Percentiles rank a stretch among this genome's conserved stretches.
phyloP scores from a whole-genome alignment of 805 yeast genomes.

The Ogataea thermomethanolica region DNA sequence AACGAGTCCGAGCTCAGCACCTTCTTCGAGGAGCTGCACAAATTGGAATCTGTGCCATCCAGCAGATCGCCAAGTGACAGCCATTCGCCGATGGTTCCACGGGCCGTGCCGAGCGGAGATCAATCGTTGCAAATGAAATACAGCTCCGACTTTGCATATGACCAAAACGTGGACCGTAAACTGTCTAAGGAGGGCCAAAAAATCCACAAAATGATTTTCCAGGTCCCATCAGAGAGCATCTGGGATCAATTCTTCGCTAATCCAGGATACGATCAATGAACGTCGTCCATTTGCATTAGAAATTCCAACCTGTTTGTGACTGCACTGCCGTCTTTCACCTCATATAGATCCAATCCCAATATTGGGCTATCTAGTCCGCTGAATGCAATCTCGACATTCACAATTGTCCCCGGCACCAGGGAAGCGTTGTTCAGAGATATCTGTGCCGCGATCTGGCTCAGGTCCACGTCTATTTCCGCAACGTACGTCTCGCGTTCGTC shows the following conservation, averaged over 20 bases:
- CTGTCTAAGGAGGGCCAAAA: constrained; percentile 47
- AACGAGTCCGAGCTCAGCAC: constrained; percentile 38
- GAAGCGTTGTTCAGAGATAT: constrained; percentile 6
- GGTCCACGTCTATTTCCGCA: constrained; percentile 8
- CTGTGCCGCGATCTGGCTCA: constrained; percentile 9
- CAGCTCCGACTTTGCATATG: constrained; percentile 2
- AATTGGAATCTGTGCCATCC: constrained; percentile 24
- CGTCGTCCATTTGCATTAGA: constrained; percentile 14
- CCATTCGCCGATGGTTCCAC: constrained; percentile 16
- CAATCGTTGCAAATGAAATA: constrained; percentile 1
- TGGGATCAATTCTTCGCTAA: constrained; percentile 62
- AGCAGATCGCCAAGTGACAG: constrained; percentile 21
- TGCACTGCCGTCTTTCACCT: constrained; percentile 17
- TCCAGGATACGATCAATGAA: constrained; percentile 17
- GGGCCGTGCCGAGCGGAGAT: neutral
- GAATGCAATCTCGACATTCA: constrained; percentile 24
- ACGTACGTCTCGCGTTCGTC: constrained; percentile 1
- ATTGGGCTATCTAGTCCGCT: constrained; percentile 12
- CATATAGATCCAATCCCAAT: constrained; percentile 21
- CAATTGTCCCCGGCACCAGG: constrained; percentile 20
- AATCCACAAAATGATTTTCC: constrained; percentile 58
- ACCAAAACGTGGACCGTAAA: constrained; percentile 13
- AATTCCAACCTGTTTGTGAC: constrained; percentile 14
- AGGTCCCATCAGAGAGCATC: constrained; percentile 60
- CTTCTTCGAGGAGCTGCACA: constrained; percentile 48